These are phyloP conservation scores for Naganishia sp. DNA, from an alignment of 1,284 basidiomycete genomes.

Conservation along the genomic window DNA sequence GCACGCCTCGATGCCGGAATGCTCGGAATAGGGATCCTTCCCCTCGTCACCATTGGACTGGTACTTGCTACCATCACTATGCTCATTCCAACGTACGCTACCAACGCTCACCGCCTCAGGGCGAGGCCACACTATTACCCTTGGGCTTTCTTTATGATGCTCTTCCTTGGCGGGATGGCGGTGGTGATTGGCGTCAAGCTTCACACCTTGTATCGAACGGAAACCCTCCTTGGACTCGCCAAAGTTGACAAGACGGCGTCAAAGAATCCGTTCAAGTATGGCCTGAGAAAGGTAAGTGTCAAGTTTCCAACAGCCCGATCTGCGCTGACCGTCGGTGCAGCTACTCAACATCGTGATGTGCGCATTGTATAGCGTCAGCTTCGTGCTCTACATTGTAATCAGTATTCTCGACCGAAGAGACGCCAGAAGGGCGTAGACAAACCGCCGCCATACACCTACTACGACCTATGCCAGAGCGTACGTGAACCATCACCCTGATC, in stretches of 20 bases:
- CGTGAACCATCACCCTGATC: not conserved
- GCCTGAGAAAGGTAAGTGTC: conserved; percentile 17
- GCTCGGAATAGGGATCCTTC: conserved; percentile 31
- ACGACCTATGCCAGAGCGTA: not conserved
- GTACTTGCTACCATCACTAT: conserved; percentile 19
- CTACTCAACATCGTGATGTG: conserved; percentile 24
- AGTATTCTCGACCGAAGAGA: conserved; percentile 15
- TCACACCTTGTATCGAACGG: conserved; percentile 19
- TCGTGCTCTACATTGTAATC: conserved; percentile 16
- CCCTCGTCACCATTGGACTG: conserved; percentile 22
- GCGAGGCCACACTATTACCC: conserved; percentile 30
- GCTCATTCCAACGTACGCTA: conserved; percentile 28
- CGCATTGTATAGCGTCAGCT: conserved; percentile 12
- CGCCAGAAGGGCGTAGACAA: not conserved
- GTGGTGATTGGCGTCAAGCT: conserved; percentile 25
- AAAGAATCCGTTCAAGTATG: conserved; percentile 14
- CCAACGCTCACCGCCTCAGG: conserved; percentile 17
- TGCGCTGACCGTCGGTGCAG: not conserved
- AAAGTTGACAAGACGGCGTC: conserved; percentile 21
- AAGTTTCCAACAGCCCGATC: no score
- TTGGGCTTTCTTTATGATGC: conserved; percentile 14
- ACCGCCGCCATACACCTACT: not conserved
- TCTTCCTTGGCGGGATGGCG: conserved; percentile 18
- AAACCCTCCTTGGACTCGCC: conserved; percentile 8
- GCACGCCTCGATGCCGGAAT: conserved; percentile 19